A percentile compares a stretch with the other conserved stretches of the same genome.
phyloP scores from a whole-genome alignment of 2,329 filamentous ascomycete species.

The Tolypocladium inflatum region DNA sequence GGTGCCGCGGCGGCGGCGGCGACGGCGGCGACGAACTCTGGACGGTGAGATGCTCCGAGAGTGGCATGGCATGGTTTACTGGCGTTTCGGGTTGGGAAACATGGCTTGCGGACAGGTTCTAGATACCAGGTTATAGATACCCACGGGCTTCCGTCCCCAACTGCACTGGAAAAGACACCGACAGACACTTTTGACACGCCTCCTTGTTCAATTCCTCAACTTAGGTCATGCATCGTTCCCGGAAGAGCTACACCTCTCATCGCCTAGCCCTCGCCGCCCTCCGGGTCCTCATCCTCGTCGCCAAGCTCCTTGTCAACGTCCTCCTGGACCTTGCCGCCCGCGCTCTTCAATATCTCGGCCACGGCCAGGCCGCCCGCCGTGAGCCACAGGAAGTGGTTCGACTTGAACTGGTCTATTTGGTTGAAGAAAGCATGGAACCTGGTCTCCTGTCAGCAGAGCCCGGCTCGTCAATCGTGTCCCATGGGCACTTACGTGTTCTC shows the following conservation, averaged over 20 bases:
- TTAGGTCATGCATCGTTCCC: not conserved
- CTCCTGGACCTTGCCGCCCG: conserved; percentile 27
- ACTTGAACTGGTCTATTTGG: conserved; percentile 66
- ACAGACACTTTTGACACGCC: not conserved
- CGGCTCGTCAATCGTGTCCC: not conserved
- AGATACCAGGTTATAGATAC: conserved; percentile 1
- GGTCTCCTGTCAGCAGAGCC: conserved; percentile 6
- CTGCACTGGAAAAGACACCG: not conserved
- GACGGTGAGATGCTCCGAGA: no score
- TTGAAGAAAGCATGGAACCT: conserved; percentile 73
- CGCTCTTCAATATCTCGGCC: conserved; percentile 31
- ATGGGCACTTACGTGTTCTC: conserved; percentile 64
- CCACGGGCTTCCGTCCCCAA: not conserved
- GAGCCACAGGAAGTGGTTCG: conserved; percentile 65
- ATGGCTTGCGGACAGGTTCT: not conserved
- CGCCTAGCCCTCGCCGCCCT: conserved; percentile 31
- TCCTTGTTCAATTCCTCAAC: not conserved
- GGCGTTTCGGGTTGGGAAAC: not conserved
- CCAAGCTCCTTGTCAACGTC: conserved; percentile 38
- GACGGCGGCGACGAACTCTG: not conserved
- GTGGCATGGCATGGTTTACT: not conserved
- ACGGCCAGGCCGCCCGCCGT: conserved; percentile 59
- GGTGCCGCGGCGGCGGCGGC: not conserved
- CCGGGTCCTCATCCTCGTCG: conserved; percentile 42
- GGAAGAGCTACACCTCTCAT: not conserved